Evolutionary conservation across 805 yeast genomes (phyloP).

Genomic region (Candida sakaeoensis): DNA sequence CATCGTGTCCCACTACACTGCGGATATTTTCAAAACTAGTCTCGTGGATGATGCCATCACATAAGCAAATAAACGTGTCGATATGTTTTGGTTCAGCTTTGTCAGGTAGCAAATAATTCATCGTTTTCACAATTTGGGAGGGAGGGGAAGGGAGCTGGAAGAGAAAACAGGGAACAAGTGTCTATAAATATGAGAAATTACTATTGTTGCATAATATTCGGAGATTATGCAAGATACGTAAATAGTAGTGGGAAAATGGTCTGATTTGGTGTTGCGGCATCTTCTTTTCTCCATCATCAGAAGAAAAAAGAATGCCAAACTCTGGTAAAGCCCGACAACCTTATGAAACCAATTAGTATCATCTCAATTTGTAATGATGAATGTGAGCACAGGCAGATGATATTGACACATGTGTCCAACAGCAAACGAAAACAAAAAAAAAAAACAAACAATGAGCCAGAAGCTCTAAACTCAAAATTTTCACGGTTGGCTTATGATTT

Average conservation of each 20-base stretch:
- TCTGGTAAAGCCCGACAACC: too few species aligned
- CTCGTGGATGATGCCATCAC: constrained; percentile 36
- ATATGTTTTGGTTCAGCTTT: constrained; percentile 19
- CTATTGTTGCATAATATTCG: neutral
- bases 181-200: neutral
- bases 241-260: neutral
- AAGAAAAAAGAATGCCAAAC: too few species aligned
- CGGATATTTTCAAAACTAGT: constrained; percentile 23
- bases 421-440: too few species aligned
- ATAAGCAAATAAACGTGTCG: constrained; percentile 24
- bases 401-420: too few species aligned
- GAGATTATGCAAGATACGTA: neutral
- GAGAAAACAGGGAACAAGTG: neutral
- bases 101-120: constrained; percentile 6
- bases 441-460: too few species aligned
- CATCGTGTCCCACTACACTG: constrained; percentile 20
- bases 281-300: too few species aligned
- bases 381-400: too few species aligned
- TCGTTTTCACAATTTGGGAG: neutral
- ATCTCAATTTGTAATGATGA: too few species aligned
- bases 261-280: neutral
- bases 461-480: too few species aligned
- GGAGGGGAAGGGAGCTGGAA: neutral
- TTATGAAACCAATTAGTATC: too few species aligned
- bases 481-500: too few species aligned